These are phyloP conservation scores for Leccinum broughii DNA, from an alignment of 768 basidiomycete genomes.

Conservation along the genomic window DNA sequence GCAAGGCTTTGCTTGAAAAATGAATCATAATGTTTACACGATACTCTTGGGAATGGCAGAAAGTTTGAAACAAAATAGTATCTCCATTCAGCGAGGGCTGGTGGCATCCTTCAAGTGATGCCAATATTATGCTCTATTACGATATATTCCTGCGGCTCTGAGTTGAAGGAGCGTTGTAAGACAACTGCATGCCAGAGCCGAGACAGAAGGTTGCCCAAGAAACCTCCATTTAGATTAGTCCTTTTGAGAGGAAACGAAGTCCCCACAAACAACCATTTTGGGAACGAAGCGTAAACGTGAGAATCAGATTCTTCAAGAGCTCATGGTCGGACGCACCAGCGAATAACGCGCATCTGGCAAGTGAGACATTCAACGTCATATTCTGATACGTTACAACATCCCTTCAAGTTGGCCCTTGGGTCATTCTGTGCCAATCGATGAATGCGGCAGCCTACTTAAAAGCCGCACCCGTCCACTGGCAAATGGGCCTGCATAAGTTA, in stretches of 20 bases:
- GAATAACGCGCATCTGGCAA: neutral
- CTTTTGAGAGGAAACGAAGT: no score
- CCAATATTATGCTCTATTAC: neutral
- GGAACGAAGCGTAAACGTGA: neutral
- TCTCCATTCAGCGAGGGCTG: neutral
- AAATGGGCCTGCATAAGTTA: neutral
- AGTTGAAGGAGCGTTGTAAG: neutral
- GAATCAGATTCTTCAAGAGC: neutral
- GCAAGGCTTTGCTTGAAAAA: neutral
- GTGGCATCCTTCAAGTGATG: neutral
- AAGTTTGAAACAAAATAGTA: neutral
- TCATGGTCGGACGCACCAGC: no score
- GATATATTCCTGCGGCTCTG: neutral
- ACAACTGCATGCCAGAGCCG: no score
- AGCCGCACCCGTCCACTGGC: neutral
- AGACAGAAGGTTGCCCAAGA: no score
- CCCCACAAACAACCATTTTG: no score
- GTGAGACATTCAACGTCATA: neutral
- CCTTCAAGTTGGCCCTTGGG: neutral
- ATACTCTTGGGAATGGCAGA: neutral
- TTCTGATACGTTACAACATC: neutral
- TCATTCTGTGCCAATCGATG: neutral
- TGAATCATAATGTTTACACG: neutral
- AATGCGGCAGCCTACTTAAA: neutral
- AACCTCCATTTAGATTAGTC: no score